A percentile compares a stretch with the other conserved stretches of the same genome.
Conservation (phyloP, 345 rosid species). For the Salix purpurea region DNA sequence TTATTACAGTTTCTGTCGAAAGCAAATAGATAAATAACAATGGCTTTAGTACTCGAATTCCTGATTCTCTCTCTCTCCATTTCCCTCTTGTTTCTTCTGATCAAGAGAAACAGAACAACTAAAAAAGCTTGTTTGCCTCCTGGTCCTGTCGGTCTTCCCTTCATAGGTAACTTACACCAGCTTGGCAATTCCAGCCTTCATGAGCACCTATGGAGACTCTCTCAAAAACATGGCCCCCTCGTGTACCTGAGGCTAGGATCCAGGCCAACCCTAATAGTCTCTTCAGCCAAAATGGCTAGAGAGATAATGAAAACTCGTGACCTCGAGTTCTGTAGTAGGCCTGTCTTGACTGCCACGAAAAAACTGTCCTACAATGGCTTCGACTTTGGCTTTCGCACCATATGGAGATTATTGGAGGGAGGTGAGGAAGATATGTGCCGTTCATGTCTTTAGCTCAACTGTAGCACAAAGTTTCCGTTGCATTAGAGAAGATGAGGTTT, state of each 20-base stretch:
- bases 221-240: slow-evolving; percentile 50
- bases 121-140: slow-evolving; percentile 33
- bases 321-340: slow-evolving; percentile 43
- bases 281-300: slow-evolving; percentile 41
- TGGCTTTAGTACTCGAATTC: no score
- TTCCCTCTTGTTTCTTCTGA: slow-evolving; percentile 12
- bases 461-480: slow-evolving; percentile 29
- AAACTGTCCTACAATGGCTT: slow-evolving; percentile 42
- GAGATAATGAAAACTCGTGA: slow-evolving; percentile 42
- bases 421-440: neutral
- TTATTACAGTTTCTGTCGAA: no score
- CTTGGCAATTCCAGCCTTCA: slow-evolving; percentile 28
- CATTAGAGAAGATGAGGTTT: slow-evolving; percentile 41
- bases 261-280: slow-evolving; percentile 32
- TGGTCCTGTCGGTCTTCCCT: slow-evolving; percentile 40
- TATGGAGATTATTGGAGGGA: slow-evolving; percentile 45
- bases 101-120: slow-evolving; percentile 6
- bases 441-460: slow-evolving; percentile 35
- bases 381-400: slow-evolving; percentile 46
- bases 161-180: slow-evolving; percentile 52
- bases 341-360: slow-evolving; percentile 21
- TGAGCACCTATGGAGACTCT: slow-evolving; percentile 34
- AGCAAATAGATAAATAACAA: no score
- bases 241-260: slow-evolving; percentile 40
- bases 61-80: slow-evolving; percentile 6